A percentile compares a stretch with the other conserved stretches of the same genome.
Conservation (phyloP, 495 filamentous ascomycete genomes). For the Monascus purpureus region DNA sequence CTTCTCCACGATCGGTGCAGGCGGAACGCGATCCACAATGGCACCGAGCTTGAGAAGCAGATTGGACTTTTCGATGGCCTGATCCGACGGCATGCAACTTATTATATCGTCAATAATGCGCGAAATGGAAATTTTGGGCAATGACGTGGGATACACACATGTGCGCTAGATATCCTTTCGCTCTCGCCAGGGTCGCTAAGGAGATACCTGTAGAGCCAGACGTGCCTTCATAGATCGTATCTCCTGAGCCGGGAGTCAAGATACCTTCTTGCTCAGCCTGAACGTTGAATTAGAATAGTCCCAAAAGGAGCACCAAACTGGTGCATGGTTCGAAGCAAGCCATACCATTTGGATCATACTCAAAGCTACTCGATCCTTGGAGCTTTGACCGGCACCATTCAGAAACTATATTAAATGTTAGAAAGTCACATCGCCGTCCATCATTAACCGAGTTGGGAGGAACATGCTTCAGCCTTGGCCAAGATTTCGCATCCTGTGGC, state of each 20-base stretch:
- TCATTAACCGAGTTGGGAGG: constrained; percentile 1
- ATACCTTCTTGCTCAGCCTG: constrained; percentile 68
- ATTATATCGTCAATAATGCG: constrained; percentile 3
- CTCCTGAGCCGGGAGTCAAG: constrained; percentile 65
- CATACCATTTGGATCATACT: constrained; percentile 66
- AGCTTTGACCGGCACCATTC: constrained; percentile 88
- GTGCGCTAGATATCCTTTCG: constrained; percentile 78
- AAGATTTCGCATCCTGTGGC: constrained; percentile 90
- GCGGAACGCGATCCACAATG: constrained; percentile 72
- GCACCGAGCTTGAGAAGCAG: constrained; percentile 85
- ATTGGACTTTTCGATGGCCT: constrained; percentile 74
- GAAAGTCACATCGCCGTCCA: not conserved
- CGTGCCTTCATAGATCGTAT: constrained; percentile 94
- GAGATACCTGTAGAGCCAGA: constrained; percentile 92
- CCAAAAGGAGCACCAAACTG: not conserved
- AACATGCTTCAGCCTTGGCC: constrained; percentile 70
- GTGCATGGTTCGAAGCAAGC: constrained; percentile 1
- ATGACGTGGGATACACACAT: constrained; percentile 63
- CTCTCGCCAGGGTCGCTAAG: constrained; percentile 73
- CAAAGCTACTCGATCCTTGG: constrained; percentile 89
- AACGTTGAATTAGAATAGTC: not conserved
- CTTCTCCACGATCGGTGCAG: constrained; percentile 80
- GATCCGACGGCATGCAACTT: constrained; percentile 90
- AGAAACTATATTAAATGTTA: constrained; percentile 44
- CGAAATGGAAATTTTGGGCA: not conserved